Conservation (phyloP, 83 land plant species). For the Diphasiastrum complanatum region DNA sequence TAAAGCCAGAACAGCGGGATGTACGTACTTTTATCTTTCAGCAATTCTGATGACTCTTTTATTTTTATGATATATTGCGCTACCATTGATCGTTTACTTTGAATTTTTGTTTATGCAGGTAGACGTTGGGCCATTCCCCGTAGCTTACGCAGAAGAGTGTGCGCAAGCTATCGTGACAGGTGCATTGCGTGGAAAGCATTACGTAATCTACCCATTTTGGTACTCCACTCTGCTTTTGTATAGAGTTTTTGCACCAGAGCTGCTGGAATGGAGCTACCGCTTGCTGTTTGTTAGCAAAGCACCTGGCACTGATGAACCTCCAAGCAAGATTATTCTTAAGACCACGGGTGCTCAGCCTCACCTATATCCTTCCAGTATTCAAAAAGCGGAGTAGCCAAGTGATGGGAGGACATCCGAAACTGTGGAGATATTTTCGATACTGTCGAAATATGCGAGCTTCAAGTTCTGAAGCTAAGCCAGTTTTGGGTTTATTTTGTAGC, state of each 20-base stretch:
- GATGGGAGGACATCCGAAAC: too few species aligned
- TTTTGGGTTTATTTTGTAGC: too few species aligned
- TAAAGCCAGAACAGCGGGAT: conserved; percentile 69
- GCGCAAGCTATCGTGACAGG: conserved; percentile 68
- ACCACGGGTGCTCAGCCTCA: conserved; percentile 3
- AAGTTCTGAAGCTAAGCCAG: too few species aligned
- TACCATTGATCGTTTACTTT: not conserved
- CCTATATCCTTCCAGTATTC: too few species aligned
- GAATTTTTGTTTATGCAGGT: conserved; percentile 17
- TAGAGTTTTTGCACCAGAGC: conserved; percentile 64
- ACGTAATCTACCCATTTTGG: conserved; percentile 65
- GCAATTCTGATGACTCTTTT: not conserved
- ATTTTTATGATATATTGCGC: not conserved
- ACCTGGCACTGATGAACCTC: conserved; percentile 22
- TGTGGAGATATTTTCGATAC: too few species aligned
- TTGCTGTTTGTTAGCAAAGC: conserved; percentile 30
- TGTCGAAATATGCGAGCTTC: too few species aligned
- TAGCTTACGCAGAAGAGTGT: conserved; percentile 59
- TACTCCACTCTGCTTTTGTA: conserved; percentile 55
- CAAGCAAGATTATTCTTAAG: conserved; percentile 11
- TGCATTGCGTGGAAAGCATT: conserved; percentile 58
- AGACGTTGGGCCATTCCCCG: conserved; percentile 36
- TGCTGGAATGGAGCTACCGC: conserved; percentile 54
- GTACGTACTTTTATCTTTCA: conserved; percentile 23
- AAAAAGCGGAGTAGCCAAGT: too few species aligned